Evolutionary conservation across 2,329 filamentous ascomycete genomes (phyloP).

Genomic region (Pyrenophora seminiperda): DNA sequence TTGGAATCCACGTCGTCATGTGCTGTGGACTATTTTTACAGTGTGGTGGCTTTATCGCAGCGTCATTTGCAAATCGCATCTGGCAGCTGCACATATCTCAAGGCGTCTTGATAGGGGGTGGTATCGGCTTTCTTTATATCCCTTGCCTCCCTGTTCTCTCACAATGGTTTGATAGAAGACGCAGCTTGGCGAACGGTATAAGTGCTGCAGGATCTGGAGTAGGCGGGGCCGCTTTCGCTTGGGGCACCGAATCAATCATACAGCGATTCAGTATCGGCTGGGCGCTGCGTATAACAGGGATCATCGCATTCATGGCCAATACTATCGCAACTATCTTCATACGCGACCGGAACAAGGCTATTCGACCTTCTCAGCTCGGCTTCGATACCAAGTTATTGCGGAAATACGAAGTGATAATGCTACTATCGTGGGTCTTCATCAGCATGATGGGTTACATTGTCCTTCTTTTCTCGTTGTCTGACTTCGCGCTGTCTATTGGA

Average conservation of each 20-base stretch:
- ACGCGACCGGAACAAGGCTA: conserved; percentile 42
- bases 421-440: conserved; percentile 52
- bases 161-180: conserved; percentile 51
- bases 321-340: conserved; percentile 37
- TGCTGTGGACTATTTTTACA: conserved; percentile 42
- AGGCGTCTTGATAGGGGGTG: conserved; percentile 49
- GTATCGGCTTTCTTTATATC: conserved; percentile 51
- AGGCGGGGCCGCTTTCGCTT: conserved; percentile 45
- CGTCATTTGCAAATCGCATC: conserved; percentile 45
- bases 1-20: conserved; percentile 40
- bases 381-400: conserved; percentile 46
- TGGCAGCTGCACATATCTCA: conserved; percentile 53
- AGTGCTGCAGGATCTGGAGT: conserved; percentile 49
- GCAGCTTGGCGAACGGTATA: conserved; percentile 52
- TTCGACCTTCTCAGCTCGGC: conserved; percentile 41
- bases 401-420: conserved; percentile 45
- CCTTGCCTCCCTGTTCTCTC: conserved; percentile 46
- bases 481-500: conserved; percentile 54
- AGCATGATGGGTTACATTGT: conserved; percentile 57
- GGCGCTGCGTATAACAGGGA: conserved; percentile 50
- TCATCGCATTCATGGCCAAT: conserved; percentile 37
- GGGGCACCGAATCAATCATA: conserved; percentile 49
- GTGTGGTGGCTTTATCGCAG: conserved; percentile 43
- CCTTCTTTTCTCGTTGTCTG: conserved; percentile 55
- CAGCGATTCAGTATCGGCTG: conserved; percentile 45